Evolutionary conservation across 2,329 filamentous ascomycete species (phyloP), one percentile per base, ranked within the genome.

Genomic region (Hymenoscyphus linearis): DNA sequence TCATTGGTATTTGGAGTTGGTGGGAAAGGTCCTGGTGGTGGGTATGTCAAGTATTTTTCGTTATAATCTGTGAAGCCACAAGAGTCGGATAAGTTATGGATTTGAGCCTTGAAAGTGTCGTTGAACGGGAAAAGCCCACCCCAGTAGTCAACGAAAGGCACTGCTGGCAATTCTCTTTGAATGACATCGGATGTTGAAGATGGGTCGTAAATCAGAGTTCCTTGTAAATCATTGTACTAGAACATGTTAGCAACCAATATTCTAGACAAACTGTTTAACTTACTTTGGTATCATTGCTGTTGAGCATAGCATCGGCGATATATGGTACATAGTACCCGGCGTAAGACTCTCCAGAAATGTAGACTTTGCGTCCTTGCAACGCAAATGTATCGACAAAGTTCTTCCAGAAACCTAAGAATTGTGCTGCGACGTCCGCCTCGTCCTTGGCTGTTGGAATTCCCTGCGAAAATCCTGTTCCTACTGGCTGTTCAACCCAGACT

Each of bases 331-430:
- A 62, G 18, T 58, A 58, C 26, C 61, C 61, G 13, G 61, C 61
- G 55, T 62, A 68, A 13, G 59, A 62, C 58, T 68, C 67, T 6
- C 89, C 90, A 0, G 88, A 81, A 61, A 95, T 82, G 73, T 88
- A 93, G 10, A 91, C 81, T 65, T 88, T 89, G 68, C 82, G 84
- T 13, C 82, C 81, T 22, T 89, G 80, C 68, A 91, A 78, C n/a
- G 75, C 78, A 66, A 92, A 92, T 0, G 85, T 85, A 36, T 89
- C 79, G 61, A 91, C 76, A 67, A 91, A 92, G 75, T 91, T 91
- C 76, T 87, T 86, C 80, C 86, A 92, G 76, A 91, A 95, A 56
- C 87, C 87, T 16, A 88, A 78, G 72, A 93, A 91, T 66, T 93
- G 83, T n/a, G 76, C 74, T 0, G 88, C 87, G 1, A 88, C 79